Conservation (phyloP, 352 stramenopile genomes). For the Peronospora belbahrii region DNA sequence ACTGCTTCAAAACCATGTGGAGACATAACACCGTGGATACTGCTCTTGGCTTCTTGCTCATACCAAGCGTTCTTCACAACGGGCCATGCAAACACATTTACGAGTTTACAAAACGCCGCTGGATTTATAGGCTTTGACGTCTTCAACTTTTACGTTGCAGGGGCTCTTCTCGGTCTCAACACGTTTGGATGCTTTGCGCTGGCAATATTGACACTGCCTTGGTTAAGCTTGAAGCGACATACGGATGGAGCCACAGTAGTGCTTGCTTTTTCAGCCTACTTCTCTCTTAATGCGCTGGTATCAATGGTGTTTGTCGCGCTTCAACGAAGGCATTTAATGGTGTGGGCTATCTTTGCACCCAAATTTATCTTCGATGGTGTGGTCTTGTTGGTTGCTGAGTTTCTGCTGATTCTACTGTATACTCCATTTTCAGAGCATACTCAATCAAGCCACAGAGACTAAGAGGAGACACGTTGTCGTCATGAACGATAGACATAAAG, state of each 20-base stretch:
- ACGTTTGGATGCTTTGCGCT: constrained; percentile 76
- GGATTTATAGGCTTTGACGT: constrained; percentile 85
- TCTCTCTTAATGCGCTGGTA: constrained; percentile 46
- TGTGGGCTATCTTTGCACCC: constrained; percentile 90
- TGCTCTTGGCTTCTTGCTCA: constrained; percentile 51
- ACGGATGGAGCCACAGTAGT: neutral
- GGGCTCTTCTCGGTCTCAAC: constrained; percentile 77
- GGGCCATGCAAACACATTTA: constrained; percentile 86
- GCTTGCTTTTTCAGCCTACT: constrained; percentile 37
- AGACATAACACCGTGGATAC: constrained; percentile 29
- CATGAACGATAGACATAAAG: neutral
- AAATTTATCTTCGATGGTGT: constrained; percentile 86
- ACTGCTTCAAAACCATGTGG: neutral
- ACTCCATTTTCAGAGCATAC: constrained; percentile 13
- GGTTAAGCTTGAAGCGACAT: constrained; percentile 13
- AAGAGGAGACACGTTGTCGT: constrained; percentile 1
- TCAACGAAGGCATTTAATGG: constrained; percentile 87
- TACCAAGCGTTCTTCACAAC: constrained; percentile 83
- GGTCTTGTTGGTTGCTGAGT: constrained; percentile 46
- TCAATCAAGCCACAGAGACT: constrained; percentile 8
- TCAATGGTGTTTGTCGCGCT: constrained; percentile 82
- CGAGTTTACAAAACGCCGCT: constrained; percentile 84
- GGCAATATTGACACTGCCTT: constrained; percentile 32
- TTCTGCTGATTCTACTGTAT: constrained; percentile 33
- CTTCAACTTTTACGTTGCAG: constrained; percentile 75